These are phyloP conservation scores for Penicillium goetzii DNA, from an alignment of 495 filamentous ascomycete species.

Conservation along the genomic window DNA sequence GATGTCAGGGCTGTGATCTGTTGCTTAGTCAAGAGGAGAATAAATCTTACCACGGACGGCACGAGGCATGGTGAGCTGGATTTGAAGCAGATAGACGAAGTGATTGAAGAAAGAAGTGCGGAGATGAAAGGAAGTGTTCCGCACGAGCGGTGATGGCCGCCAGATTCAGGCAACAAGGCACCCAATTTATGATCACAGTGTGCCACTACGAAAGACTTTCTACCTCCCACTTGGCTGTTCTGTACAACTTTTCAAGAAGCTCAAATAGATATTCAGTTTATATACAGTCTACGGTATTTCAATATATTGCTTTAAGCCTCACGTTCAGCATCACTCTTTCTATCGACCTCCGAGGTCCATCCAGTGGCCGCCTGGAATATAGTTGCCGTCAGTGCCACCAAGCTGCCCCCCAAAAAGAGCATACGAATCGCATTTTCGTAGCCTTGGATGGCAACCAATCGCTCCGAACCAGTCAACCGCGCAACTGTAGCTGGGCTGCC, in stretches of 20 bases:
- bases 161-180: conserved; percentile 6
- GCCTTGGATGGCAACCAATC: conserved; percentile 60
- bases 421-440: conserved; percentile 63
- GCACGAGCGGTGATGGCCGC: neutral
- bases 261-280: neutral
- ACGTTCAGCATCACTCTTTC: conserved; percentile 8
- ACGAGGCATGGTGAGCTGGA: conserved; percentile 46
- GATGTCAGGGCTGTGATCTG: neutral
- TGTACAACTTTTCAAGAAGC: neutral
- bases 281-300: neutral
- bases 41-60: conserved; percentile 47
- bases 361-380: conserved; percentile 70
- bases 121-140: conserved; percentile 12
- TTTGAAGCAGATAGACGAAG: neutral
- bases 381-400: conserved; percentile 56
- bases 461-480: conserved; percentile 55
- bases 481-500: conserved; percentile 69
- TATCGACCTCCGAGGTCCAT: conserved; percentile 48
- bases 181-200: neutral
- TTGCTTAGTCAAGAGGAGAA: neutral
- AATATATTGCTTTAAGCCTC: neutral
- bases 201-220: neutral
- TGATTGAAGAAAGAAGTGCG: neutral
- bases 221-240: neutral
- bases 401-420: conserved; percentile 61